Conservation (phyloP, 179 eudicot species). For the Drosera spatulata region DNA sequence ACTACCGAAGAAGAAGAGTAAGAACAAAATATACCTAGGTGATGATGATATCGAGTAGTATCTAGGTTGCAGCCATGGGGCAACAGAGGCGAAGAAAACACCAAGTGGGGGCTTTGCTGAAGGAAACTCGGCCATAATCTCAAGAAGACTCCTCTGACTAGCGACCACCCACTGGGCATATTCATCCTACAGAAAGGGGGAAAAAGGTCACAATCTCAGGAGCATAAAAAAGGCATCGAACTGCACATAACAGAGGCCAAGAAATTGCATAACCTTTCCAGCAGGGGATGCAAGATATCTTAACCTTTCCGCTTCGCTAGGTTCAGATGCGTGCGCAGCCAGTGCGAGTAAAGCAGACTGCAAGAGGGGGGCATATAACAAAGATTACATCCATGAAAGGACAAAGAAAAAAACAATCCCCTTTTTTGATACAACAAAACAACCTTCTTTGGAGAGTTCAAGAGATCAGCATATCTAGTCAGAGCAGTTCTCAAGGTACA, state of each 20-base stretch:
- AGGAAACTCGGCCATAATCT: slow-evolving; percentile 83
- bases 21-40: slow-evolving; percentile 35
- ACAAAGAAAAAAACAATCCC: slow-evolving; percentile 1
- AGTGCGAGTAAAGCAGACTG: slow-evolving; percentile 82
- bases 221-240: neutral
- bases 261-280: slow-evolving; percentile 52
- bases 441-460: slow-evolving; percentile 80
- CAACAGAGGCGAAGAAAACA: slow-evolving; percentile 91
- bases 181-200: slow-evolving; percentile 60
- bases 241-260: neutral
- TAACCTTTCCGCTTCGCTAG: slow-evolving; percentile 73
- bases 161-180: slow-evolving; percentile 85
- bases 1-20: neutral
- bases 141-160: slow-evolving; percentile 89
- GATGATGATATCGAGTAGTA: slow-evolving; percentile 97
- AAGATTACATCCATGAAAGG: neutral
- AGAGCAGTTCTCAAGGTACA: slow-evolving; percentile 75
- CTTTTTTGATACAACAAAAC: neutral
- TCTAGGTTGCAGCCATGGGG: slow-evolving; percentile 96
- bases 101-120: slow-evolving; percentile 96
- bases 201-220: neutral
- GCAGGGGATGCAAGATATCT: slow-evolving; percentile 79
- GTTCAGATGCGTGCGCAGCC: slow-evolving; percentile 84
- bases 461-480: slow-evolving; percentile 72
- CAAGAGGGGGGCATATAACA: slow-evolving; percentile 1